A percentile compares a stretch with the other conserved stretches of the same genome.
Conservation (phyloP, 2,329 filamentous ascomycete genomes). For the Pezicula radicicola region DNA sequence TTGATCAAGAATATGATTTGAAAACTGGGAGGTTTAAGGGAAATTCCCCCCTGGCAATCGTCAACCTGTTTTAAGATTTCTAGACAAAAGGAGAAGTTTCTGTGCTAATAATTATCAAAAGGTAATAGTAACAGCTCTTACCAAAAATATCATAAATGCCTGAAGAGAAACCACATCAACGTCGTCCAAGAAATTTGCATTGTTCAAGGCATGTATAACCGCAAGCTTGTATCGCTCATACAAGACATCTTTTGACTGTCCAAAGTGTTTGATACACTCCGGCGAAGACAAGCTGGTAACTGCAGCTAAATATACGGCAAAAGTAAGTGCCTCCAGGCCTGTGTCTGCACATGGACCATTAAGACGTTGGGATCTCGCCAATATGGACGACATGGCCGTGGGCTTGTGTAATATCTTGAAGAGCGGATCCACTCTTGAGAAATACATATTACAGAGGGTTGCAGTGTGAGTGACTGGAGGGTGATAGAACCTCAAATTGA, state of each 20-base stretch:
- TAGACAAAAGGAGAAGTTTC: too few species aligned
- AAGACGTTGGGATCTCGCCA: background rate
- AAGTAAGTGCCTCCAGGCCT: background rate
- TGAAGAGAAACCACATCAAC: background rate
- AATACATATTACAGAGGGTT: background rate
- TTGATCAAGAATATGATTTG: too few species aligned
- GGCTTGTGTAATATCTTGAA: conserved; percentile 68
- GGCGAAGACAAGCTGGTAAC: background rate
- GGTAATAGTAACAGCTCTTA: background rate
- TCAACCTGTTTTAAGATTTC: too few species aligned
- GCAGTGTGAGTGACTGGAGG: background rate
- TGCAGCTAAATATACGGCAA: background rate
- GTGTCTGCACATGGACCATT: background rate
- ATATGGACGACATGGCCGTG: conserved; percentile 37
- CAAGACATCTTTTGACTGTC: background rate
- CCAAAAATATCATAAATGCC: conserved; percentile 1
- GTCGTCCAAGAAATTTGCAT: background rate
- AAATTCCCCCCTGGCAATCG: too few species aligned
- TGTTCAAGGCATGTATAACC: background rate
- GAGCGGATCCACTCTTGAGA: conserved; percentile 55
- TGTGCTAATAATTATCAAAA: too few species aligned
- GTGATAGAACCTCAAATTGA: background rate
- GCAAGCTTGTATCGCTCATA: conserved; percentile 44
- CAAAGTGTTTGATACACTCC: background rate
- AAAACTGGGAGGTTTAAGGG: too few species aligned